Percentiles rank a stretch among this genome's conserved stretches.
Conservation (phyloP, 306 rosid species). For the Prunus mume region DNA sequence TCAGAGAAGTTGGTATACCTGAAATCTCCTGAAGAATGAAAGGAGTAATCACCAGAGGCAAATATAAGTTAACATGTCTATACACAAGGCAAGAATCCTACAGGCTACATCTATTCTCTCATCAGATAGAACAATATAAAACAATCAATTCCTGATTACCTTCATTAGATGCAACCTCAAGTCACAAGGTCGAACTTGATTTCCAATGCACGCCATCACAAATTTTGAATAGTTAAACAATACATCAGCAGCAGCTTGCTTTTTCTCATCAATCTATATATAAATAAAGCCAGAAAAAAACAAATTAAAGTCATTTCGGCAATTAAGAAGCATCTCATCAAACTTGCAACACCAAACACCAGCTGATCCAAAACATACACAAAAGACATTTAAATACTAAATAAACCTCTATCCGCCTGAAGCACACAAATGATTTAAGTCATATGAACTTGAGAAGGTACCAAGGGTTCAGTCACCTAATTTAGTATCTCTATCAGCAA, state of each 20-base stretch:
- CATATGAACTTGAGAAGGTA: neutral
- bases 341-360: neutral
- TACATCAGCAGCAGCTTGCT: constrained; percentile 89
- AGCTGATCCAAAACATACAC: neutral
- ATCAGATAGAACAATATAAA: neutral
- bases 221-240: constrained; percentile 80
- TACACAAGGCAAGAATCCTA: constrained; percentile 6
- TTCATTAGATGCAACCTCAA: constrained; percentile 92
- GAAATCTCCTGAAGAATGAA: constrained; percentile 69
- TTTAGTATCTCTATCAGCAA: neutral
- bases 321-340: constrained; percentile 4
- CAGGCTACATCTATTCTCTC: neutral
- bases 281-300: neutral
- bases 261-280: constrained; percentile 60
- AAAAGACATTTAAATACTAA: neutral
- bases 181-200: constrained; percentile 70
- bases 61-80: neutral
- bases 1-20: constrained; percentile 67
- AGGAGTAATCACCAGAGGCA: constrained; percentile 16
- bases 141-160: constrained; percentile 36
- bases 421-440: neutral
- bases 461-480: neutral
- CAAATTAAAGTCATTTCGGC: neutral
- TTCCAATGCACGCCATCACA: constrained; percentile 77
- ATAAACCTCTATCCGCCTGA: neutral